Evolutionary conservation across 495 filamentous ascomycete genomes (phyloP).

Genomic region (Xylaria cubensis): DNA sequence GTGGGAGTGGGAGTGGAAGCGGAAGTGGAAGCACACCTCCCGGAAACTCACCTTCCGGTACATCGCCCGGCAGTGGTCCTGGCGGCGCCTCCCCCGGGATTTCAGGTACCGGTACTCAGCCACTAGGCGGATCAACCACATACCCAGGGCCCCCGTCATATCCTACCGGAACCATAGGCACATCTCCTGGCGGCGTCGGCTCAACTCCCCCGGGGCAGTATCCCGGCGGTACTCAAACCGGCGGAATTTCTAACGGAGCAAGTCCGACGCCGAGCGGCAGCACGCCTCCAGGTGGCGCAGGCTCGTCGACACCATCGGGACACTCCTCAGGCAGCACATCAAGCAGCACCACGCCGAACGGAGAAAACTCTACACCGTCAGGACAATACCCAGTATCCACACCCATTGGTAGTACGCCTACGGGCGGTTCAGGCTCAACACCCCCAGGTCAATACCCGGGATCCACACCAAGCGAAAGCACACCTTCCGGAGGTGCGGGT

Average conservation of each 20-base stretch:
- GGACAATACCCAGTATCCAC: background rate
- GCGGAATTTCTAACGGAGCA: background rate
- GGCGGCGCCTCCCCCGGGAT: background rate
- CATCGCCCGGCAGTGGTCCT: background rate
- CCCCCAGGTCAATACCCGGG: background rate
- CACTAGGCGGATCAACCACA: background rate
- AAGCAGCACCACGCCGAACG: background rate
- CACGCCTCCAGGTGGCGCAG: background rate
- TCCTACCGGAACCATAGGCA: background rate
- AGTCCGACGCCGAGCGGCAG: background rate
- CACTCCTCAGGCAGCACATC: background rate
- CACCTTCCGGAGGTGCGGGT: no score
- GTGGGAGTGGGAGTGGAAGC: background rate
- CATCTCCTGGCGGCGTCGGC: background rate
- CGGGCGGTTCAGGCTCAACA: background rate
- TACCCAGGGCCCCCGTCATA: background rate
- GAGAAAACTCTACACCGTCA: background rate
- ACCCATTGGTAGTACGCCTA: background rate
- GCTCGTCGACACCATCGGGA: background rate
- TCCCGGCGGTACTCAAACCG: background rate
- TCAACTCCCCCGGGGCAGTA: constrained; percentile 3
- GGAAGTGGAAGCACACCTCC: constrained; percentile 8
- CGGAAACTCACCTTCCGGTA: background rate
- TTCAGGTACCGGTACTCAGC: background rate
- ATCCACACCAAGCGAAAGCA: background rate